phyloP scores from a whole-genome alignment of 116 monocot species.

The Posidonia oceanica region DNA sequence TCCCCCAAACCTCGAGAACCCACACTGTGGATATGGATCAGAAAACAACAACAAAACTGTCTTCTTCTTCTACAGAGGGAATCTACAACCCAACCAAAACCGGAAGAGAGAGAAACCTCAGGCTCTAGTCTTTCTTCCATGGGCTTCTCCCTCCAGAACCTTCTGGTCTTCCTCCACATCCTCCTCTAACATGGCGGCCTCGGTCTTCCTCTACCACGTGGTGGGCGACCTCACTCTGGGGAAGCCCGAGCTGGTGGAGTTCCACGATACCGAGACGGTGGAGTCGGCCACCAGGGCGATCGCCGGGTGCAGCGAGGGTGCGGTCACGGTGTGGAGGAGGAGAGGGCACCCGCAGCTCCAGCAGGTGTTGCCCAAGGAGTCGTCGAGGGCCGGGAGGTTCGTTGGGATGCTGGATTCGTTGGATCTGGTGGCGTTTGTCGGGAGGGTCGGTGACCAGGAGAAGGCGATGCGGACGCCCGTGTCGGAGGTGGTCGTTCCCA shows the following conservation, averaged over 20 bases:
- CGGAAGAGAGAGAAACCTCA: too few relatives aligned
- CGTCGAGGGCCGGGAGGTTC: conserved; percentile 42
- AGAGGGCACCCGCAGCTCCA: background rate
- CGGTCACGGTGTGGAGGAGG: conserved; percentile 57
- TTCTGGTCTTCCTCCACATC: too few relatives aligned
- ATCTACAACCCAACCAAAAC: too few relatives aligned
- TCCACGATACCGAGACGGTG: conserved; percentile 57
- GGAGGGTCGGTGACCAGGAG: conserved; percentile 35
- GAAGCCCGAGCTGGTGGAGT: conserved; percentile 76
- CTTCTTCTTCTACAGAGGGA: too few relatives aligned
- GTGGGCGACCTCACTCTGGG: conserved; percentile 89
- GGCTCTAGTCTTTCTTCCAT: too few relatives aligned
- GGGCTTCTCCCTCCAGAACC: too few relatives aligned
- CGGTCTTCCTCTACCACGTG: conserved; percentile 74
- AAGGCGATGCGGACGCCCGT: conserved; percentile 48
- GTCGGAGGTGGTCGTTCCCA: conserved; percentile 44
- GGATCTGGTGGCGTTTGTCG: conserved; percentile 79
- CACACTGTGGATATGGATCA: too few relatives aligned
- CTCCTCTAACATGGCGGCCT: conserved; percentile 13
- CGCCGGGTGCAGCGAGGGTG: conserved; percentile 54
- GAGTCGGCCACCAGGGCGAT: conserved; percentile 65
- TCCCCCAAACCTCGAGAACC: too few relatives aligned
- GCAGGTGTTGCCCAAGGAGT: background rate
- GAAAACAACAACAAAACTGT: too few relatives aligned
- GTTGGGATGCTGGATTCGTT: conserved; percentile 66